Evolutionary conservation across 1,284 basidiomycete species (phyloP).

Genomic region (Malassezia pachydermatis): DNA sequence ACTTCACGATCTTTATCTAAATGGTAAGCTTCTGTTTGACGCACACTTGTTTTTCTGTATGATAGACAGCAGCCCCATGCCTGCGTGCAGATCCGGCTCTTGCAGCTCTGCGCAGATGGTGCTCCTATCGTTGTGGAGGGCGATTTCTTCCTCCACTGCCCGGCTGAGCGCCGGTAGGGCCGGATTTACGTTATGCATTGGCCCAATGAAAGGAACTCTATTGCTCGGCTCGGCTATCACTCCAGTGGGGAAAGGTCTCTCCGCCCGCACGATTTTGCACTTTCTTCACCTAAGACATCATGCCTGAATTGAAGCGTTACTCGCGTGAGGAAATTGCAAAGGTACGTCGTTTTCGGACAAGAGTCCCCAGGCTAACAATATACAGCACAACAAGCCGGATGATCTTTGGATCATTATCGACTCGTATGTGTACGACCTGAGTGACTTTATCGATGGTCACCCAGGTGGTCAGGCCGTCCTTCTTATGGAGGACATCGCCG

Average conservation of each 20-base stretch:
- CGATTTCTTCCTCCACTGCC: no score
- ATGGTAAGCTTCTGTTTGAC: conserved; percentile 10
- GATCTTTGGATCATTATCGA: conserved; percentile 42
- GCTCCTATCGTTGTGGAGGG: no score
- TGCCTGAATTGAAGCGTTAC: conserved; percentile 23
- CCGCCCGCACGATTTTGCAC: background rate
- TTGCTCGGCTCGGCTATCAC: conserved; percentile 4
- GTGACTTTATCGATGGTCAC: conserved; percentile 44
- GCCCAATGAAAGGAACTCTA: background rate
- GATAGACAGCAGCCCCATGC: conserved; percentile 78
- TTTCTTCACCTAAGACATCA: background rate
- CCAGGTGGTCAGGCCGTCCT: conserved; percentile 45
- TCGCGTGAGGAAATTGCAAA: conserved; percentile 17
- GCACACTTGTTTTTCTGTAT: conserved; percentile 91
- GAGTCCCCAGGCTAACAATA: background rate
- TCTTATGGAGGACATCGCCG: conserved; percentile 42
- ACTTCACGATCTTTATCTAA: conserved; percentile 66
- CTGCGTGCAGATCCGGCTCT: no score
- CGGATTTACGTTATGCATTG: no score
- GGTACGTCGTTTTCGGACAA: conserved; percentile 2
- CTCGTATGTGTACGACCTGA: conserved; percentile 45
- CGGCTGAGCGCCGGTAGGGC: no score
- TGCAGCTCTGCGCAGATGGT: no score
- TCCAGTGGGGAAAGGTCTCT: background rate
- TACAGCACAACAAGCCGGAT: conserved; percentile 30